Base-by-base conservation (phyloP, 2,329 filamentous ascomycete genomes). In the Alternaria tenuissima region DNA sequence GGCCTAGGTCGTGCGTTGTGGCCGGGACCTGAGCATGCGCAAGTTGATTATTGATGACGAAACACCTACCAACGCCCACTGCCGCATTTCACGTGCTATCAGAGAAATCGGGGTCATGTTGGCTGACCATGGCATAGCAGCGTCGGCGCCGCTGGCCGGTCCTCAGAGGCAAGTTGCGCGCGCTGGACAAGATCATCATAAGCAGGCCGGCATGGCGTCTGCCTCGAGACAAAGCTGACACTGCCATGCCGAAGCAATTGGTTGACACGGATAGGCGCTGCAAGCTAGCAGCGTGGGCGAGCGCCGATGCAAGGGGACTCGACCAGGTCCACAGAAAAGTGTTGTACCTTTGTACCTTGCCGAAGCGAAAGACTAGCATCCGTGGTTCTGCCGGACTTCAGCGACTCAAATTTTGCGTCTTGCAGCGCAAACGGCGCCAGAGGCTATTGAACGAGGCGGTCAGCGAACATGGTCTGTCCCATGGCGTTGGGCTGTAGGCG, bases 341-440 rank as follows among this genome's bases (percentile, higher is more conserved):
- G 57, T 68, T 66, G 70, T 75, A 70, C 68, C 70, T 76, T 68
- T 75, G 76, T 78, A 78, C 76, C 76, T 78, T 78, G 67, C 76
- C 66, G 76, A 77, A 78, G 75, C 76, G 76, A 78, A 76, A 62
- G 64, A 59, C 72, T 72, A 75, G 65, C 68, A 71, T 65, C 68
- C 64, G 66, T 65, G 55, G 32, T 65, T 57, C 54, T 60, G 49
- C 64, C 64, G 65, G 63, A 42, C 52, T 52, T 63, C 39, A 52
- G 41, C 61, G 49, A 61, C 46, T 53, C 60, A 54, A 28, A 48
- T 38, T 55, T 55, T 59, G 60, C 62, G 52, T 46, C 48, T 55
- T 41, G 55, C 46, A 55, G 48, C 47, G 43, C 51, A 28, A 53
- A 46, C n/a, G 47, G 48, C 47, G 48, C 48, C 55, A 61, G 43